These are phyloP conservation scores for Aschersonia sp. DNA, from an alignment of 2,329 filamentous ascomycete species.

Conservation along the genomic window DNA sequence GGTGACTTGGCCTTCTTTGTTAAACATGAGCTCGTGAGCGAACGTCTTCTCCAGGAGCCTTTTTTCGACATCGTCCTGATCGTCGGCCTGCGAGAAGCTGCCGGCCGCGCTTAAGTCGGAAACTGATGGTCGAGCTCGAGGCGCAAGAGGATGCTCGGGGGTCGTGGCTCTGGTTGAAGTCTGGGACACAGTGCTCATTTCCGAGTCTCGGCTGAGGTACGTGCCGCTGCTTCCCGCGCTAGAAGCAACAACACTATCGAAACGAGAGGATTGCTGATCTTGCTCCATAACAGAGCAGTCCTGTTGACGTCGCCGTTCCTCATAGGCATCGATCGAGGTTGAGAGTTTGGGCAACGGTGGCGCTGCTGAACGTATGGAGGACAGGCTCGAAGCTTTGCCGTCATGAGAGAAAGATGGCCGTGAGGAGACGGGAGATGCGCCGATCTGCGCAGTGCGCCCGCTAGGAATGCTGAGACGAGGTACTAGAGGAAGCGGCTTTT, in stretches of 20 bases:
- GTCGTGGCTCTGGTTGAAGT: conserved; percentile 81
- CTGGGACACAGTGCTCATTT: conserved; percentile 65
- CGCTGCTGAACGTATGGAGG: conserved; percentile 33
- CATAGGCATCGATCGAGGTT: conserved; percentile 30
- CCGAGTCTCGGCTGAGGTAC: conserved; percentile 67
- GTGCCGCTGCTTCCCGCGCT: conserved; percentile 69
- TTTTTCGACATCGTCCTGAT: conserved; percentile 64
- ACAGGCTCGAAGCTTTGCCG: conserved; percentile 25
- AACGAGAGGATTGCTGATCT: conserved; percentile 40
- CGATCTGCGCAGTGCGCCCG: conserved; percentile 14
- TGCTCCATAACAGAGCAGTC: conserved; percentile 32
- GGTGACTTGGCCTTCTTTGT: conserved; percentile 88
- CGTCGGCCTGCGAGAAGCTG: conserved; percentile 55
- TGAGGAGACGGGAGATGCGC: conserved; percentile 20
- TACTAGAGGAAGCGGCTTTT: conserved; percentile 56
- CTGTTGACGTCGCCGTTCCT: conserved; percentile 25
- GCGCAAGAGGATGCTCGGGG: conserved; percentile 47
- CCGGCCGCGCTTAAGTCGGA: conserved; percentile 54
- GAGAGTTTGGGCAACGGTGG: conserved; percentile 44
- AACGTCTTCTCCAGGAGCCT: conserved; percentile 84
- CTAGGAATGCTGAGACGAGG: conserved; percentile 36
- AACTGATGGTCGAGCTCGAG: conserved; percentile 45
- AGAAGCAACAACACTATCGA: conserved; percentile 59
- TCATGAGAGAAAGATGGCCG: conserved; percentile 28
- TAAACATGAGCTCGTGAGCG: conserved; percentile 81